phyloP scores from a whole-genome alignment of 495 filamentous ascomycete species.

The Penicillium ochrochloron region DNA sequence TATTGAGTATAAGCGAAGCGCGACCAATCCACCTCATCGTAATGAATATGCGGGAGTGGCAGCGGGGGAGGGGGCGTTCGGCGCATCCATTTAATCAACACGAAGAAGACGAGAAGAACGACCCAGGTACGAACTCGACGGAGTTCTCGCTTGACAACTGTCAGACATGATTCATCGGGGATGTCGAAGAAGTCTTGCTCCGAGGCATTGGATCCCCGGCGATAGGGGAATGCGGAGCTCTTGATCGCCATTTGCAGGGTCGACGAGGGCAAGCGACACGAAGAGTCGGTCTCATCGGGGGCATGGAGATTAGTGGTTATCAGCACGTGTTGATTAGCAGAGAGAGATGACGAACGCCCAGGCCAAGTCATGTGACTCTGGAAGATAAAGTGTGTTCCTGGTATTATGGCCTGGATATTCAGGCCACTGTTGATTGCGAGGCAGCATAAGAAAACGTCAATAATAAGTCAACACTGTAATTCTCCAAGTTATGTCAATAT shows the following conservation, averaged over 20 bases:
- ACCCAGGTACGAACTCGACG: slow-evolving; percentile 46
- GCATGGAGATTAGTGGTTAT: not conserved
- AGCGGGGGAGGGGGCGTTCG: slow-evolving; percentile 32
- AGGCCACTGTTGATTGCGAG: not conserved
- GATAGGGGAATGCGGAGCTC: slow-evolving; percentile 30
- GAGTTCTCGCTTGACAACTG: slow-evolving; percentile 43
- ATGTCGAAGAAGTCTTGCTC: slow-evolving; percentile 53
- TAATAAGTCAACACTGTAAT: too few relatives aligned
- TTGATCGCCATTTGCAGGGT: slow-evolving; percentile 26
- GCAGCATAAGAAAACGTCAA: too few relatives aligned
- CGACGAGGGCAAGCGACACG: not conserved
- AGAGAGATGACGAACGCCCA: not conserved
- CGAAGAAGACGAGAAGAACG: slow-evolving; percentile 33
- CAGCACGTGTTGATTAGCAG: not conserved
- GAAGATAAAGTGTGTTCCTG: not conserved
- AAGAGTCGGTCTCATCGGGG: not conserved
- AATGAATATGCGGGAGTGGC: slow-evolving; percentile 41
- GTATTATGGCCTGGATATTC: not conserved
- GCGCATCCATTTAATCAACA: slow-evolving; percentile 40
- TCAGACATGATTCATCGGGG: slow-evolving; percentile 40
- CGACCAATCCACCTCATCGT: slow-evolving; percentile 59
- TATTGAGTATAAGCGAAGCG: slow-evolving; percentile 73
- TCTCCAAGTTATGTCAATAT: too few relatives aligned
- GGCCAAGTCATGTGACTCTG: not conserved
- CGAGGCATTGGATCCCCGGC: slow-evolving; percentile 41